A percentile compares a stretch with the other conserved stretches of the same genome.
Conservation (phyloP, 805 yeast species). For the Candida bentonensis region DNA sequence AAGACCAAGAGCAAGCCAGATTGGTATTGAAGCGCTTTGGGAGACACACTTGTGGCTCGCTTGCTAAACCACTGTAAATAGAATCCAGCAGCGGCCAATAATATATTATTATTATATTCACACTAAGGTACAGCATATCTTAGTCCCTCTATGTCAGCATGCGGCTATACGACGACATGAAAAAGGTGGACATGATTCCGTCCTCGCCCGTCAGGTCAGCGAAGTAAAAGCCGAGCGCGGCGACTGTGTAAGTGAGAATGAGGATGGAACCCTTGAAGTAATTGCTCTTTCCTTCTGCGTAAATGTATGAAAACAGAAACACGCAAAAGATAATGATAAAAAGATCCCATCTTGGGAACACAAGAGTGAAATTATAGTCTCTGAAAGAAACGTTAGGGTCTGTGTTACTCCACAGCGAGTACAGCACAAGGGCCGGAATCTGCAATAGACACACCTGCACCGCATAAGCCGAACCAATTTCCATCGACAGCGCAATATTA, state of each 20-base stretch:
- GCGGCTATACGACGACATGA: too few relatives aligned
- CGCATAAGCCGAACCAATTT: slow-evolving; percentile 95
- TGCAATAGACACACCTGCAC: slow-evolving; percentile 89
- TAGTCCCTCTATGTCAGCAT: too few relatives aligned
- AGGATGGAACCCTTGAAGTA: slow-evolving; percentile 90
- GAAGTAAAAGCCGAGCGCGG: slow-evolving; percentile 70
- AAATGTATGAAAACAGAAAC: slow-evolving; percentile 79
- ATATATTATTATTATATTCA: too few relatives aligned
- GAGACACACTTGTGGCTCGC: too few relatives aligned
- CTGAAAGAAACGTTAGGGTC: slow-evolving; percentile 19
- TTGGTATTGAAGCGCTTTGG: too few relatives aligned
- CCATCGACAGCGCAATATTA: slow-evolving; percentile 92
- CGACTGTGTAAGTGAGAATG: slow-evolving; percentile 61
- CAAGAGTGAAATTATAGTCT: slow-evolving; percentile 45
- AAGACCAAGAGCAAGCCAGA: slow-evolving; percentile 3
- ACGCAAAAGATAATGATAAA: slow-evolving; percentile 75
- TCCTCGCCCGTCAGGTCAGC: slow-evolving; percentile 28
- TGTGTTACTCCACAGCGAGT: slow-evolving; percentile 40
- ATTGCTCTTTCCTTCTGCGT: slow-evolving; percentile 93
- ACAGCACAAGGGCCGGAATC: slow-evolving; percentile 78
- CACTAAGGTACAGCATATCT: too few relatives aligned
- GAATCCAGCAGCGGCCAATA: too few relatives aligned
- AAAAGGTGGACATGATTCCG: not conserved
- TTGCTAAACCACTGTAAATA: too few relatives aligned
- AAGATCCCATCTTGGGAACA: slow-evolving; percentile 94